Evolutionary conservation across 2,329 filamentous ascomycete species (phyloP), one percentile per base, ranked within the genome.

Genomic region (Colletotrichum ledebouriae): DNA sequence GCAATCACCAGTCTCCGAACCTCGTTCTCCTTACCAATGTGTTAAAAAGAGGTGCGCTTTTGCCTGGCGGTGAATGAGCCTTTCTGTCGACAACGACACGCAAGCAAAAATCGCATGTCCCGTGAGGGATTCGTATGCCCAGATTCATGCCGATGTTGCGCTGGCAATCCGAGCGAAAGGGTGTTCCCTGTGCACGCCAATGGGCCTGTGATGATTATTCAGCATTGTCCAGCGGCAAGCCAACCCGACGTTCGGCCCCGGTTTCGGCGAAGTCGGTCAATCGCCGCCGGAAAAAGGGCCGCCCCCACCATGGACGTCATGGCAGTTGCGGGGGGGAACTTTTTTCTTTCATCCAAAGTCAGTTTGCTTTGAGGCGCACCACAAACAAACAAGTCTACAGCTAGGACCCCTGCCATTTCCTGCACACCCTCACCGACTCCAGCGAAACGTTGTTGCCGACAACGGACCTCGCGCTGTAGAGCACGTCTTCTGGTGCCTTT

Each of bases 341-440:
- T 52, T 42, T 47, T 47, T 59, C 17, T 17, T 17, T 57, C 60
- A 42, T 58, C 41, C 52, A 55, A 58, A 22, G n/a, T 46, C 22
- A 34, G 37, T 34, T 39, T 39, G 25, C 41, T 37, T 34, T 39
- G 22, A 47, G 39, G 49, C 59, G 49, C 34, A 68, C 47, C 17
- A 56, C 55, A 59, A 34, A 56, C 55, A 59, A 34, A 33, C 56
- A 39, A 47, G 41, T 33, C 39, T 44, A 65, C 55, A 68, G 53
- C 65, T 53, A 64, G 60, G 47, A 59, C 59, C 64, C 64, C 64
- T 67, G 60, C 57, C 47, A 20, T 34, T 22, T 25, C 12, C 44
- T 17, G 29, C 60, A 64, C 53, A 67, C 60, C 64, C 53, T 68
- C 61, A 68, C 65, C 65, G 61, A 68, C 65, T 65, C 37, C 44